Base-by-base conservation (phyloP, 2,329 filamentous ascomycete species). In the Colletotrichum salicis region DNA sequence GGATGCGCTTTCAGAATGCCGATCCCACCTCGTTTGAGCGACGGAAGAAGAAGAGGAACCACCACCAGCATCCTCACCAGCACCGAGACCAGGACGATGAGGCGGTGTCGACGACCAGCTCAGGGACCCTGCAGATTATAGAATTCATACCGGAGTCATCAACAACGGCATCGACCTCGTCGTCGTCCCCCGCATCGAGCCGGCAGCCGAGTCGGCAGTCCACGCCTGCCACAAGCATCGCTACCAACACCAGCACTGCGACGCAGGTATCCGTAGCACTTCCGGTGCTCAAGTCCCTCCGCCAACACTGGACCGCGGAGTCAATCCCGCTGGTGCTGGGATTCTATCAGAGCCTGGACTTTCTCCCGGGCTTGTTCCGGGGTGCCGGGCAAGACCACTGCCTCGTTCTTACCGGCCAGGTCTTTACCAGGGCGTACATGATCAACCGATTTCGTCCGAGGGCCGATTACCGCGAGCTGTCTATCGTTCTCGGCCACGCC, bases 381-480 rank as follows among this genome's bases (percentile, higher is more conserved):
- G 71, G 73, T 8, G 72, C 75, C 27, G 73, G 22, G 5, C n/a
- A 72, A 15, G 54, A 82, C 51, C 82, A 82, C 5, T 81, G 82
- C 8, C 75, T 84, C n/a, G 63, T 81, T 11, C 82, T 81, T 77
- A 80, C 81, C 6, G 80, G 81, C 19, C 82, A 84, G 59, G 79
- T 84, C 45, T 84, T 83, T 72, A 77, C 82, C 27, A 77, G 81
- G 22, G 83, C 82, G 22, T 84, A 83, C 63, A 75, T 82, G 45
- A 82, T 78, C 33, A 84, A 83, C 52, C 76, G 77, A 22, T 77
- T 80, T 27, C 78, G 80, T 1, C 80, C 80, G 6, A 75, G 79
- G 33, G 72, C 79, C 8, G 70, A 77, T 35, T 76, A 80, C 37
- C 75, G 75, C 31, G 82, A 83, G 69, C 73, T 83, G 31, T 80